Percentiles rank a stretch among this genome's conserved stretches.
These are phyloP conservation scores for Leccinellum rugosiceps DNA, from an alignment of 768 basidiomycete genomes.

Conservation along the genomic window DNA sequence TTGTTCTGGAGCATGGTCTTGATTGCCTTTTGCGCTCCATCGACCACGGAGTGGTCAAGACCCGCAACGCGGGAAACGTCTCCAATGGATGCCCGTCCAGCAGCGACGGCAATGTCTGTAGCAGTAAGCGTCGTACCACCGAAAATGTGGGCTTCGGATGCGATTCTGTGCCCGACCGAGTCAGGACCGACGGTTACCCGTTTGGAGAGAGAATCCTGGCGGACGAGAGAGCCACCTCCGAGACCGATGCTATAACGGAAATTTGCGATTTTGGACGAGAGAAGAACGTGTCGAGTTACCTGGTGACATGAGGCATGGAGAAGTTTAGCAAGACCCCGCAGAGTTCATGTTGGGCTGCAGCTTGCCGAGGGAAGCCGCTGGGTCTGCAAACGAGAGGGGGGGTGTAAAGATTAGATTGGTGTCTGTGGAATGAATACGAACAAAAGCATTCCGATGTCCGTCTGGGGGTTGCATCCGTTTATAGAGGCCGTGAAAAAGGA, in stretches of 20 bases:
- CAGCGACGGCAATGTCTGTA: slow-evolving; percentile 55
- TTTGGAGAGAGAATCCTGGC: slow-evolving; percentile 29
- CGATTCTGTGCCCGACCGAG: slow-evolving; percentile 57
- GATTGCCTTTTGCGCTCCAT: slow-evolving; percentile 39
- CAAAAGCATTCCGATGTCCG: slow-evolving; percentile 60
- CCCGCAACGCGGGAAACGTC: slow-evolving; percentile 21
- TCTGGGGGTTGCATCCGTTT: slow-evolving; percentile 25
- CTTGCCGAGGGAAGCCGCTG: slow-evolving; percentile 59
- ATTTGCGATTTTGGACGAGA: neutral
- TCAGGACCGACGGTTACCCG: slow-evolving; percentile 58
- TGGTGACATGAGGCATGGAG: slow-evolving; percentile 53
- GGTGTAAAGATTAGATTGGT: slow-evolving; percentile 10
- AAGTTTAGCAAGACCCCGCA: slow-evolving; percentile 61
- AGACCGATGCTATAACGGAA: slow-evolving; percentile 47
- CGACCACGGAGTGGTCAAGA: slow-evolving; percentile 25
- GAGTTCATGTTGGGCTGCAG: slow-evolving; percentile 59
- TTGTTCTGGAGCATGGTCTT: slow-evolving; percentile 43
- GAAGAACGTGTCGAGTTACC: slow-evolving; percentile 17
- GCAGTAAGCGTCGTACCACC: slow-evolving; percentile 56
- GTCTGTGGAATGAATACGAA: slow-evolving; percentile 15
- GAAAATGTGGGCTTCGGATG: slow-evolving; percentile 50
- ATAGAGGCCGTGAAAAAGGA: slow-evolving; percentile 7
- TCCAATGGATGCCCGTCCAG: slow-evolving; percentile 31
- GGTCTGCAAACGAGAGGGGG: slow-evolving; percentile 31
- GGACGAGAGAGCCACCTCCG: slow-evolving; percentile 60